Evolutionary conservation across 1,284 basidiomycete species (phyloP).

Genomic region (Papiliotrema laurentii): DNA sequence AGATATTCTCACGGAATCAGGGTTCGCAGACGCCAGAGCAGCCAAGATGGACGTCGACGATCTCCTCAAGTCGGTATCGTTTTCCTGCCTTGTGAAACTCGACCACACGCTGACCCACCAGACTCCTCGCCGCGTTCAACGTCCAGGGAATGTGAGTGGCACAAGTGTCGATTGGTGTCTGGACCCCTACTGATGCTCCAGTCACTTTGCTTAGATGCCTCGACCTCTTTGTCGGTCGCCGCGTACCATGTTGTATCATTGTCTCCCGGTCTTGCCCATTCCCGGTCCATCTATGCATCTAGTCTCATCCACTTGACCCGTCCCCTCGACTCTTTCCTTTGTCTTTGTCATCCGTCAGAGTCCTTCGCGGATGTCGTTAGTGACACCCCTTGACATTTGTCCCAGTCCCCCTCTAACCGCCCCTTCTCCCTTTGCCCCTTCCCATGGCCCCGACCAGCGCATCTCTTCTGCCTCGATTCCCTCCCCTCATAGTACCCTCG

Average conservation of each 20-base stretch:
- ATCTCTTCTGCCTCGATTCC: too few relatives aligned
- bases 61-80: constrained; percentile 59
- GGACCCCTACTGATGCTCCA: neutral
- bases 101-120: constrained; percentile 4
- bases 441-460: too few relatives aligned
- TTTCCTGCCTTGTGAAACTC: neutral
- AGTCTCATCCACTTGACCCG: too few relatives aligned
- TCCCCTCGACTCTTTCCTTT: too few relatives aligned
- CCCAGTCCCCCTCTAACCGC: neutral
- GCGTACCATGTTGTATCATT: too few relatives aligned
- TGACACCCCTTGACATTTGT: too few relatives aligned
- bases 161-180: neutral
- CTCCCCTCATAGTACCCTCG: too few relatives aligned
- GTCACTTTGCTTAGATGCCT: constrained; percentile 6
- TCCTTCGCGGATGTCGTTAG: too few relatives aligned
- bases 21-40: constrained; percentile 64
- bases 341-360: too few relatives aligned
- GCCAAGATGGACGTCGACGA: constrained; percentile 83
- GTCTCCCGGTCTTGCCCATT: too few relatives aligned
- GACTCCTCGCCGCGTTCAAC: constrained; percentile 41
- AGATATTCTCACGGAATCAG: constrained; percentile 64
- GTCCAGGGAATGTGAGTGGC: constrained; percentile 36
- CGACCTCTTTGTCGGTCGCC: too few relatives aligned
- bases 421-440: neutral
- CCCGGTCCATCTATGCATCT: too few relatives aligned